Evolutionary conservation across 2,329 filamentous ascomycete species (phyloP), one percentile per base, ranked within the genome.

Genomic region (Colletotrichum agaves): DNA sequence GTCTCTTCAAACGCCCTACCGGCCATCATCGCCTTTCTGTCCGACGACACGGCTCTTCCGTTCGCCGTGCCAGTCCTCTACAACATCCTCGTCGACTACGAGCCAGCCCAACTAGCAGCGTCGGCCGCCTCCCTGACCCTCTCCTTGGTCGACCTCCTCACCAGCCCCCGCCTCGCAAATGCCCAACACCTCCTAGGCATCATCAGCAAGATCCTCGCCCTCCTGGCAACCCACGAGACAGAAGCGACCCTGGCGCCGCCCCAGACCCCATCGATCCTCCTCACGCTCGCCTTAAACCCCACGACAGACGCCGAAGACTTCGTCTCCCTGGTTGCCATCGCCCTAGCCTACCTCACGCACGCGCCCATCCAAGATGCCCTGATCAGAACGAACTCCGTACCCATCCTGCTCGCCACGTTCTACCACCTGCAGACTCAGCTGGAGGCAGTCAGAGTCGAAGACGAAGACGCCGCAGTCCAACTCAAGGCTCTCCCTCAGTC

Each of bases 61-160:
- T 87, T 87, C 73, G 81, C 82, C 39, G 83, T 90, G 44, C 86
- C 87, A 0, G 88, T 90, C 7, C 76, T 90, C 4, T 89, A 85
- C 75, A 91, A 91, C 72, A 81, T 89, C 53, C 83, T 87, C 61
- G 83, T 90, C 13, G 88, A 91, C 73, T 90, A 89, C 73, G 86
- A 86, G 70, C 84, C 86, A 4, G 87, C 87, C 15, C 88, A 90
- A 71, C 82, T 86, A 8, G 87, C 87, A 12, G 57, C 57, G 10
- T 88, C 84, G 10, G 77, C 86, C 67, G 83, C 83, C 3, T 77
- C 78, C 4, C 77, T 90, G 21, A 88, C 82, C 69, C 77, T 75
- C 15, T 78, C 80, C 5, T 80, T 90, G 39, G 77, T 88, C 41
- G 74, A 78, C 11, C 78, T 89, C 15, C 76, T 90, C 15, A 79